Conservation (phyloP, 2,329 filamentous ascomycete species). For the Xylariaceae sp. region DNA sequence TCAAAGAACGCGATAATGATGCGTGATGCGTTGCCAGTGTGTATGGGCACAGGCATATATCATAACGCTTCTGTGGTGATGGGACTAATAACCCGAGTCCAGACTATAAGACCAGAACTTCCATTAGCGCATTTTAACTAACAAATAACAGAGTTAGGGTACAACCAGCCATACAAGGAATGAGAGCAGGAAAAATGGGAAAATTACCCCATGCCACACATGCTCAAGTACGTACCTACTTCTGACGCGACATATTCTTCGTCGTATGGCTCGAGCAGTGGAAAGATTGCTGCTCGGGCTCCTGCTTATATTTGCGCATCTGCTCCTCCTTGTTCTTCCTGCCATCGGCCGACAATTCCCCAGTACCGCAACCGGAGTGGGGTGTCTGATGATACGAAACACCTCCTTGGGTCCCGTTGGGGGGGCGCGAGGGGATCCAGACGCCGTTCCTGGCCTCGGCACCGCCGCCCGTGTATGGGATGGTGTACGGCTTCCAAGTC, state of each 20-base stretch:
- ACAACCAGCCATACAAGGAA: no score
- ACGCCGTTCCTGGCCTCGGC: conserved; percentile 22
- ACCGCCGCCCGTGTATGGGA: conserved; percentile 32
- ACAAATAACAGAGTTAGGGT: no score
- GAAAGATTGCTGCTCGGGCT: not conserved
- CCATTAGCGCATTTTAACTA: no score
- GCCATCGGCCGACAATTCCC: not conserved
- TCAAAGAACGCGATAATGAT: no score
- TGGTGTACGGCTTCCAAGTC: conserved; percentile 33
- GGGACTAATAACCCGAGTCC: no score
- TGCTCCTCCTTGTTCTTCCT: not conserved
- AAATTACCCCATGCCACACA: not conserved
- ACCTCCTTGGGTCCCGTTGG: not conserved
- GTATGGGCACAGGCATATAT: no score
- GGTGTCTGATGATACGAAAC: not conserved
- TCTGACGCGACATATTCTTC: not conserved
- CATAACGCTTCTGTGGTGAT: no score
- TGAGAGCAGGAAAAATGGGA: not conserved
- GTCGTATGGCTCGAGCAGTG: not conserved
- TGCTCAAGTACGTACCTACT: not conserved
- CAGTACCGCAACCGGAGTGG: not conserved
- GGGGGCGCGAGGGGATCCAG: conserved; percentile 14
- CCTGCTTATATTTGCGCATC: not conserved
- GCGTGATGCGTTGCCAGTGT: no score
- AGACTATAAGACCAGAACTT: no score